These are phyloP conservation scores for Colletotrichum kahawae DNA, from an alignment of 2,329 filamentous ascomycete species.

Conservation along the genomic window DNA sequence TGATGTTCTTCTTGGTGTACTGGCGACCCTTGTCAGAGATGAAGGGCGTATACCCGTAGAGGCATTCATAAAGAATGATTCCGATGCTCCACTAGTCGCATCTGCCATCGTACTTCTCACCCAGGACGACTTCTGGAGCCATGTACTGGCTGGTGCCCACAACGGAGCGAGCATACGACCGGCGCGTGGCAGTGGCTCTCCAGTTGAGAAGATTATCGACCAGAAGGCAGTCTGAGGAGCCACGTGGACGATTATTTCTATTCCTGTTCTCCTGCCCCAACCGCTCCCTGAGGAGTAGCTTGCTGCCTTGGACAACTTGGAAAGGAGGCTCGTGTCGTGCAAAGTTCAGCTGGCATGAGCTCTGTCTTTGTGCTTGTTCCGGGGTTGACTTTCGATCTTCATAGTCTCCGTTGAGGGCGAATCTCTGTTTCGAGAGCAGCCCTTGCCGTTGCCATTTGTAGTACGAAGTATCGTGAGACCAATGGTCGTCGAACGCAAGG, in stretches of 20 bases:
- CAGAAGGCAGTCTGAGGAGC: conserved; percentile 12
- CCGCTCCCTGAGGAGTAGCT: conserved; percentile 20
- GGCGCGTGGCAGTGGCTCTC: conserved; percentile 72
- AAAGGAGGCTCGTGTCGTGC: conserved; percentile 21
- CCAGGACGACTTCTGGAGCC: conserved; percentile 90
- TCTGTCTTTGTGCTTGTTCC: background rate
- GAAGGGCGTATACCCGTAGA: conserved; percentile 93
- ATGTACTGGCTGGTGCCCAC: conserved; percentile 98
- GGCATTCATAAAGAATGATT: conserved; percentile 91
- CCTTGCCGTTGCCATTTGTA: conserved; percentile 84
- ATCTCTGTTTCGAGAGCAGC: conserved; percentile 76
- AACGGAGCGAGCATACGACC: conserved; percentile 79
- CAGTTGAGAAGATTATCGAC: conserved; percentile 65
- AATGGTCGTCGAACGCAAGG: conserved; percentile 92
- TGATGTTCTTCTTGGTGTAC: conserved; percentile 84
- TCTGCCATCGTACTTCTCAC: conserved; percentile 84
- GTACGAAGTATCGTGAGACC: conserved; percentile 88
- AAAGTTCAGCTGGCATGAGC: background rate
- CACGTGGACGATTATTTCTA: background rate
- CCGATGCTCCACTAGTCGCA: conserved; percentile 98
- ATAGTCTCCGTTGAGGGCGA: conserved; percentile 75
- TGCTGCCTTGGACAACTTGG: conserved; percentile 30
- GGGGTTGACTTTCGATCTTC: conserved; percentile 55
- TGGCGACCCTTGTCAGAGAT: conserved; percentile 78
- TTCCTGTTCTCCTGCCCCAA: background rate